phyloP scores from a whole-genome alignment of 192 early-diverging fungal species.

The Lobosporangium transversale region DNA sequence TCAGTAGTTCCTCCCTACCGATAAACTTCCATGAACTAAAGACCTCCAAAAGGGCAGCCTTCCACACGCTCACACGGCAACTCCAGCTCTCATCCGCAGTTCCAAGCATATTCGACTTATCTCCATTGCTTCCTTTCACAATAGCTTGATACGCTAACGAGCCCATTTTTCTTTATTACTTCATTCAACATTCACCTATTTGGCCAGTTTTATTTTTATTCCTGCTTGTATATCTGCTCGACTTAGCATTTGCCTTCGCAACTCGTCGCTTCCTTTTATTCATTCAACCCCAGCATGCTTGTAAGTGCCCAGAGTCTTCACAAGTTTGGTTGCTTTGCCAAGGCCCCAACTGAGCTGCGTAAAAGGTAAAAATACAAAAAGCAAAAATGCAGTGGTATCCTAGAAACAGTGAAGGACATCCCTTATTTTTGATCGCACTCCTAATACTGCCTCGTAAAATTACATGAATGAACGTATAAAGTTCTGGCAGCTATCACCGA shows the following conservation, averaged over 20 bases:
- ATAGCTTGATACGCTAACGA: background rate
- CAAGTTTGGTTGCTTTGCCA: slow-evolving; percentile 45
- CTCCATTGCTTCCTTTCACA: background rate
- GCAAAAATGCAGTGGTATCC: too few relatives aligned
- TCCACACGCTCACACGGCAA: slow-evolving; percentile 55
- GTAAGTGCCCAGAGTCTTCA: slow-evolving; percentile 43
- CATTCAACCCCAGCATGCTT: slow-evolving; percentile 23
- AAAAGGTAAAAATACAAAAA: slow-evolving; percentile 22
- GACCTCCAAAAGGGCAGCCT: slow-evolving; percentile 20
- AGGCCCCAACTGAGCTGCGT: slow-evolving; percentile 17
- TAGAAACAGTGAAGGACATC: background rate
- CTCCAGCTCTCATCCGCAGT: background rate
- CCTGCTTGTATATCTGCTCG: too few relatives aligned
- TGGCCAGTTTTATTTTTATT: background rate
- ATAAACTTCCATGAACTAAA: slow-evolving; percentile 30
- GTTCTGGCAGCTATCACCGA: slow-evolving; percentile 36
- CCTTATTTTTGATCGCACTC: background rate
- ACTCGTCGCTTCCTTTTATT: background rate
- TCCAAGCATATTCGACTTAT: background rate
- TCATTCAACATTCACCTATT: background rate
- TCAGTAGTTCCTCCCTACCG: slow-evolving; percentile 34
- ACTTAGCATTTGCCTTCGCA: background rate
- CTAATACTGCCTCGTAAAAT: background rate
- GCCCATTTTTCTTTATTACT: background rate
- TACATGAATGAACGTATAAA: background rate